A percentile compares a stretch with the other conserved stretches of the same genome.
phyloP scores from a whole-genome alignment of 2,329 filamentous ascomycete genomes.

The Pseudogymnoascus sp. region DNA sequence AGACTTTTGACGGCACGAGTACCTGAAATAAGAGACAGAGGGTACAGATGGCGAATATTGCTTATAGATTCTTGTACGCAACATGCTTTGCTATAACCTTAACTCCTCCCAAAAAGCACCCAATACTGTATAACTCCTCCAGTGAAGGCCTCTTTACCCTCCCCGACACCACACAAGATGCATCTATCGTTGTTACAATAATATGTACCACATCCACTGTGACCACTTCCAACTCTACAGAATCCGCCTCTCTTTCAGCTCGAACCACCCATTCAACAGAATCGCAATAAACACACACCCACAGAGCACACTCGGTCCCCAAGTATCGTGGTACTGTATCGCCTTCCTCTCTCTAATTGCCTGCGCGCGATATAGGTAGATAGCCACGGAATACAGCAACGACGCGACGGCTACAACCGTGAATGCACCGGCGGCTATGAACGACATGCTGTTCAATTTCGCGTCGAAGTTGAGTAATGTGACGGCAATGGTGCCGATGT shows the following conservation, averaged over 20 bases:
- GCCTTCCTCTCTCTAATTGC: conserved; percentile 76
- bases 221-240: conserved; percentile 32
- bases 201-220: conserved; percentile 11
- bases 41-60: neutral
- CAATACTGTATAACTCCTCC: neutral
- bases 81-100: neutral
- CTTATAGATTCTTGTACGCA: neutral
- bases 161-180: neutral
- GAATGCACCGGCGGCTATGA: conserved; percentile 67
- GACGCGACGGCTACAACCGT: conserved; percentile 70
- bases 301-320: conserved; percentile 74
- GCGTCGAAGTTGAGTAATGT: conserved; percentile 74
- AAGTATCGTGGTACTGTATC: conserved; percentile 86
- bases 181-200: neutral
- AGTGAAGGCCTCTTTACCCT: neutral
- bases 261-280: conserved; percentile 68
- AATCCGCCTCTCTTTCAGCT: conserved; percentile 53
- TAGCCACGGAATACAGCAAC: conserved; percentile 71
- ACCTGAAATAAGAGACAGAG: neutral
- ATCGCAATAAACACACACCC: conserved; percentile 65
- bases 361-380: conserved; percentile 81
- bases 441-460: conserved; percentile 47
- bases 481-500: conserved; percentile 79
- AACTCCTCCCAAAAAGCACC: neutral
- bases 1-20: neutral